Percentiles rank a stretch among this genome's conserved stretches.
phyloP scores from a whole-genome alignment of 192 early-diverging fungal species.

The Rhizophagus clarus region DNA sequence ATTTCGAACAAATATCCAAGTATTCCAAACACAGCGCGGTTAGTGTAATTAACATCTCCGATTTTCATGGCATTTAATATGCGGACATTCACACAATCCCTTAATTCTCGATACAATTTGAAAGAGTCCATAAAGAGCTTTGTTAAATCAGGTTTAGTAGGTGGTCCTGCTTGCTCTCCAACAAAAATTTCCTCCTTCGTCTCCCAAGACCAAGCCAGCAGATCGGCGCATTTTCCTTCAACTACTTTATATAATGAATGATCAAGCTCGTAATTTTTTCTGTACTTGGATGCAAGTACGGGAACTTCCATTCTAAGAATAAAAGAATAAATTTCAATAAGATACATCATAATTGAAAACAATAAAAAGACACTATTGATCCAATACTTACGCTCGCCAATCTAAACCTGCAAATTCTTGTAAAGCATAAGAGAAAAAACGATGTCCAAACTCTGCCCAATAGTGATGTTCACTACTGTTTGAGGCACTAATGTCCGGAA shows the following conservation, averaged over 20 bases:
- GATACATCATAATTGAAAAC: neutral
- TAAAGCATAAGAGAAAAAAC: conserved; percentile 26
- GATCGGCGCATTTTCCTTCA: neutral
- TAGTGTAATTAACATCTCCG: neutral
- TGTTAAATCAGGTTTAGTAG: neutral
- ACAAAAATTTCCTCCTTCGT: conserved; percentile 6
- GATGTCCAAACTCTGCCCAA: conserved; percentile 22
- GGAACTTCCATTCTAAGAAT: conserved; percentile 1
- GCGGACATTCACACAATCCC: conserved; percentile 12
- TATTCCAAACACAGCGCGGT: neutral
- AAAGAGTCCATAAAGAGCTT: conserved; percentile 7
- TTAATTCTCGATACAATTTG: conserved; percentile 23
- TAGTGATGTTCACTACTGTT: conserved; percentile 20
- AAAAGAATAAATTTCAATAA: conserved; percentile 3
- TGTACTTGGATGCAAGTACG: neutral
- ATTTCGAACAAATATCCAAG: conserved; percentile 12
- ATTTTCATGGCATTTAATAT: conserved; percentile 22
- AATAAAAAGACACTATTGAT: neutral
- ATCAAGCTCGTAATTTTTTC: conserved; percentile 5
- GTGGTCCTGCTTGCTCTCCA: conserved; percentile 7
- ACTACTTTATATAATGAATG: conserved; percentile 12
- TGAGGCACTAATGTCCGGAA: neutral
- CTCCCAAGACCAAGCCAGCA: neutral
- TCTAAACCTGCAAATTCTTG: conserved; percentile 22
- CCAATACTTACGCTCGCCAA: conserved; percentile 12